These are phyloP conservation scores for Coemansia sp. DNA, from an alignment of 192 early-diverging fungal species.

Conservation along the genomic window DNA sequence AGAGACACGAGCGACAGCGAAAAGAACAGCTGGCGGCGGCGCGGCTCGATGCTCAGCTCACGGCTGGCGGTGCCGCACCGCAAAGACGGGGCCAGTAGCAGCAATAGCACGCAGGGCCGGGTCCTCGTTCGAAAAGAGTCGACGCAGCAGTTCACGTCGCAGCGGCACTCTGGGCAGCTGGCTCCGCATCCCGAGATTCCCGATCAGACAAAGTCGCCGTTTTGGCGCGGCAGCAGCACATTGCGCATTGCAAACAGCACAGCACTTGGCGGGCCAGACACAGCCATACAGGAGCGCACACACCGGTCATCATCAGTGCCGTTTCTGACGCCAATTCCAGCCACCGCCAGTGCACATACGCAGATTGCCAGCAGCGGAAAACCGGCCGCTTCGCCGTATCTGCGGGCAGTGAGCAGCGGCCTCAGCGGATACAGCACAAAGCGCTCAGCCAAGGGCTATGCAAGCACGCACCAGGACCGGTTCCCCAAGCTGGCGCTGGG, in stretches of 20 bases:
- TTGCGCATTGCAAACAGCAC: slow-evolving; percentile 20
- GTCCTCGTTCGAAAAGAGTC: slow-evolving; percentile 41
- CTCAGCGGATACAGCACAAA: slow-evolving; percentile 16
- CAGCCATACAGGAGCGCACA: slow-evolving; percentile 31
- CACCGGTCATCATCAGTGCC: slow-evolving; percentile 55
- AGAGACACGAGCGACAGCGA: slow-evolving; percentile 19
- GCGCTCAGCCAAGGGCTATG: slow-evolving; percentile 15
- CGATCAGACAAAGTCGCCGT: slow-evolving; percentile 19
- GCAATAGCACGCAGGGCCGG: slow-evolving; percentile 5
- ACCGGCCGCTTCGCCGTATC: slow-evolving; percentile 37
- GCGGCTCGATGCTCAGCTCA: slow-evolving; percentile 48
- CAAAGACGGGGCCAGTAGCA: slow-evolving; percentile 14
- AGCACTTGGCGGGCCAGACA: background rate
- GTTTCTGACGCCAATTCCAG: slow-evolving; percentile 31
- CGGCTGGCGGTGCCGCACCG: slow-evolving; percentile 34
- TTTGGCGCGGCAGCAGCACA: slow-evolving; percentile 37
- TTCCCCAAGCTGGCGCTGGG: slow-evolving; percentile 36
- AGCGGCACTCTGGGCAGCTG: slow-evolving; percentile 4
- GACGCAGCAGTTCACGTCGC: slow-evolving; percentile 28
- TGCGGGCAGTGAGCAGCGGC: slow-evolving; percentile 44
- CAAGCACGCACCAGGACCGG: slow-evolving; percentile 33
- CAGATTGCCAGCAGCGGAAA: slow-evolving; percentile 6
- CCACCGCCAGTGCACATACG: slow-evolving; percentile 5
- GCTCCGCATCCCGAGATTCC: slow-evolving; percentile 3
- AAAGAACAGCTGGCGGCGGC: slow-evolving; percentile 45